Percentiles rank a stretch among this genome's conserved stretches.
Conservation (phyloP, 768 basidiomycete genomes). For the Auricularia sp. region DNA sequence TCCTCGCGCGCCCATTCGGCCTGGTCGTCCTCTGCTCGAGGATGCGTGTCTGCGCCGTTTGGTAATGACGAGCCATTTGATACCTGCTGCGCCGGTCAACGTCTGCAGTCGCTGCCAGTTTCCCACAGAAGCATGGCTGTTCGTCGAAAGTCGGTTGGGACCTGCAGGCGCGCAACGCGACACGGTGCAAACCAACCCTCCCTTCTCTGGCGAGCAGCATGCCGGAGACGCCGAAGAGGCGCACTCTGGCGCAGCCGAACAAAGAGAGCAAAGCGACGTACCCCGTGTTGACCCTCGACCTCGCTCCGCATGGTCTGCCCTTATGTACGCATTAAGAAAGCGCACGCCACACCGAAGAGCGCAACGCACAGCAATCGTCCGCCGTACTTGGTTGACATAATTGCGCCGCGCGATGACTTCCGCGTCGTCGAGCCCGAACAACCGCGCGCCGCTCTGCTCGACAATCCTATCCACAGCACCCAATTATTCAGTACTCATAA, state of each 20-base stretch:
- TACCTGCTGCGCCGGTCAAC: too few relatives aligned
- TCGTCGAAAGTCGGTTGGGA: too few relatives aligned
- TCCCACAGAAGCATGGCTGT: too few relatives aligned
- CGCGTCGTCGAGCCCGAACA: conserved; percentile 70
- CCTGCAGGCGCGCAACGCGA: too few relatives aligned
- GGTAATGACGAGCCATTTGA: neutral
- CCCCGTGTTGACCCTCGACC: conserved; percentile 23
- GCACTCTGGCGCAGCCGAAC: too few relatives aligned
- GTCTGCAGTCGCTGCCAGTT: too few relatives aligned
- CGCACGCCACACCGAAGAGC: neutral
- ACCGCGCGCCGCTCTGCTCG: conserved; percentile 71
- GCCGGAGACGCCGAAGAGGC: too few relatives aligned
- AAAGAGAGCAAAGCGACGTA: neutral
- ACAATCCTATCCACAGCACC: conserved; percentile 49
- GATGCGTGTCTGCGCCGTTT: conserved; percentile 8
- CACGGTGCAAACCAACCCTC: too few relatives aligned
- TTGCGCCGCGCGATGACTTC: conserved; percentile 69
- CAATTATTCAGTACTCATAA: too few relatives aligned
- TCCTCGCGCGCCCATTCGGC: conserved; percentile 77
- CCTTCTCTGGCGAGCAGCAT: too few relatives aligned
- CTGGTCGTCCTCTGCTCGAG: conserved; percentile 50
- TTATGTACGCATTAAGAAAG: conserved; percentile 18
- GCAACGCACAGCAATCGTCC: conserved; percentile 63
- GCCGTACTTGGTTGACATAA: conserved; percentile 67
- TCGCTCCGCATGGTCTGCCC: conserved; percentile 70